Base-by-base conservation (phyloP, 495 filamentous ascomycete species). In the Penicillium canescens region DNA sequence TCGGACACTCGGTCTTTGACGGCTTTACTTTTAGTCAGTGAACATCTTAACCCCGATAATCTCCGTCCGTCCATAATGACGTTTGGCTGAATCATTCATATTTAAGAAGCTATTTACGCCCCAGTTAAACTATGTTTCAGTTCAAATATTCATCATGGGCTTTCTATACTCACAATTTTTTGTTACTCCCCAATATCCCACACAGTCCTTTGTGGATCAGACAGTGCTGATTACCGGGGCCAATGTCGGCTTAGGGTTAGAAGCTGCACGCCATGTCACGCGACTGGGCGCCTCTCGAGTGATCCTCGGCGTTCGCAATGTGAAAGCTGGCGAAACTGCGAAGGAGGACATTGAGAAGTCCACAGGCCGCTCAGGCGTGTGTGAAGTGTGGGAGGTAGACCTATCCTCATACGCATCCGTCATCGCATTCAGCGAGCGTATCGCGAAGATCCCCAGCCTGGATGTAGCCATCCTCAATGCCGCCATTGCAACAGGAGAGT, bases 361-460 rank as follows among this genome's bases (percentile, higher is more conserved):
- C 0, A 64, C 65, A 7, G 57, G 69, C 9, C 70, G 74, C 3
- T 48, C 60, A 1, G 72, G 70, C 9, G 69, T 59, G 3, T 74
- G 70, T 26, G 72, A 84, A 42, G 79, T 85, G 11, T 83, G 81
- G 78, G 62, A 73, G 23, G 60, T 88, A 0, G 85, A 87, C 47
- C 73, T 86, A 44, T 64, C 66, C 16, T 72, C 67, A 0, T 54
- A 70, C 47, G 52, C 44, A 8, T 70, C 69, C 0, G 69, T 71
- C 4, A 48, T 68, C 28, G 65, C 64, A 0, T 84, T 86, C 55
- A 72, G 62, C 3, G 52, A 60, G 1, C 71, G 65, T 5, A 66
- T 63, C 11, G 66, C 73, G 1, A 51, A 61, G n/a, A 56, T 78
- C 0, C 52, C 61, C 1, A 62, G 59, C 6, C 43, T 84, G 0